These are phyloP conservation scores for Diaporthe caulivora DNA, from an alignment of 2,329 filamentous ascomycete genomes.

Conservation along the genomic window DNA sequence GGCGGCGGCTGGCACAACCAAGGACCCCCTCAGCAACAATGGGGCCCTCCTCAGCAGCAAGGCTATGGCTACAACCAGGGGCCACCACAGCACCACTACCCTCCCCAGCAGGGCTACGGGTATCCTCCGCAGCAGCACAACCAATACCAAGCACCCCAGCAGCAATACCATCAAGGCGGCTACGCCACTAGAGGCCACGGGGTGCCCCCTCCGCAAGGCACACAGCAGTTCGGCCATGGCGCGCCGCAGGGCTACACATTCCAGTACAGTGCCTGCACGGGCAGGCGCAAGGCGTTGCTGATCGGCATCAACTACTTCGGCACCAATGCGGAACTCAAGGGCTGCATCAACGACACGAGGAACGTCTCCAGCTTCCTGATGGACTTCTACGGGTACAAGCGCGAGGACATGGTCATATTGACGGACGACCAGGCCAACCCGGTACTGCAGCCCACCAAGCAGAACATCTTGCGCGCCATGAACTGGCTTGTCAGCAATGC, in stretches of 20 bases:
- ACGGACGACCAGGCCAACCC: slow-evolving; percentile 81
- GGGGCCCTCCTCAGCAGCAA: slow-evolving; percentile 29
- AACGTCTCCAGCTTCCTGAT: slow-evolving; percentile 81
- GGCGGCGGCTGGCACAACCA: slow-evolving; percentile 39
- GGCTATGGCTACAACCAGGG: slow-evolving; percentile 31
- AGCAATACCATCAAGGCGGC: slow-evolving; percentile 52
- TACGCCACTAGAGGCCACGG: slow-evolving; percentile 53
- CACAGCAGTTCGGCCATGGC: slow-evolving; percentile 74
- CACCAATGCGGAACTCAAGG: slow-evolving; percentile 77
- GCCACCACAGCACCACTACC: slow-evolving; percentile 32
- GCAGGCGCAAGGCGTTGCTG: slow-evolving; percentile 78
- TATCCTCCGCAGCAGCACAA: slow-evolving; percentile 47
- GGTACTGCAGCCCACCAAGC: slow-evolving; percentile 79
- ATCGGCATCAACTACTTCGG: slow-evolving; percentile 88
- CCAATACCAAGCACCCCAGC: slow-evolving; percentile 45
- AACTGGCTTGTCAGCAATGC: slow-evolving; percentile 80
- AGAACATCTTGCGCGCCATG: slow-evolving; percentile 81
- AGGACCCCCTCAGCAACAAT: slow-evolving; percentile 40
- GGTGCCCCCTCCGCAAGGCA: slow-evolving; percentile 60
- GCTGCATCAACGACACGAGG: slow-evolving; percentile 85
- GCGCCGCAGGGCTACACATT: slow-evolving; percentile 78
- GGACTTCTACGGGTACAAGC: slow-evolving; percentile 76
- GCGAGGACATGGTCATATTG: slow-evolving; percentile 84
- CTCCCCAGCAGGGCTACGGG: slow-evolving; percentile 32
- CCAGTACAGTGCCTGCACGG: slow-evolving; percentile 82